phyloP scores from a whole-genome alignment of 768 basidiomycete species.

The Astraeus odoratus region DNA sequence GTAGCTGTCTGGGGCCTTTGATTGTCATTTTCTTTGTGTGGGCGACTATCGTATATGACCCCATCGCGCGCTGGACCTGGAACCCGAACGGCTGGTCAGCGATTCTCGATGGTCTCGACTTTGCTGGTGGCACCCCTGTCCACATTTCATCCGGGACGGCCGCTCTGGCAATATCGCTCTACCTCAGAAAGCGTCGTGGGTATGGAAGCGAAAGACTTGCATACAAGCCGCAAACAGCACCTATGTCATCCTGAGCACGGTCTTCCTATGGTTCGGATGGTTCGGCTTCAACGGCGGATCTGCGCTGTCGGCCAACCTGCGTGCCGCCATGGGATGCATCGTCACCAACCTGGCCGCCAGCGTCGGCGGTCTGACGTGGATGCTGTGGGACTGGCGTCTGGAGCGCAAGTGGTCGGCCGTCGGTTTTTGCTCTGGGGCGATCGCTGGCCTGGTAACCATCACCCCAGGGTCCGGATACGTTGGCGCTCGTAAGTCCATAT shows the following conservation, averaged over 20 bases:
- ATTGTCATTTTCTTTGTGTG: conserved; percentile 89
- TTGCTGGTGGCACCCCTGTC: conserved; percentile 94
- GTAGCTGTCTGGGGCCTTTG: conserved; percentile 75
- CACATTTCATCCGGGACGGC: conserved; percentile 93
- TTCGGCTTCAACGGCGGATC: conserved; percentile 94
- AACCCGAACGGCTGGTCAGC: conserved; percentile 72
- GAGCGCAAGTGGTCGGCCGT: conserved; percentile 92
- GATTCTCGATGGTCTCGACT: conserved; percentile 78
- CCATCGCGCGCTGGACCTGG: conserved; percentile 97
- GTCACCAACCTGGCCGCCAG: conserved; percentile 90
- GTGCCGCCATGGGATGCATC: conserved; percentile 83
- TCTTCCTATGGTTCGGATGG: conserved; percentile 94
- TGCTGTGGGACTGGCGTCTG: conserved; percentile 91
- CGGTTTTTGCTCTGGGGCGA: conserved; percentile 94
- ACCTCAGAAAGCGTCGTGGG: conserved; percentile 84
- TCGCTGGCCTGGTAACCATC: conserved; percentile 87
- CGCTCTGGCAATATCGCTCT: conserved; percentile 85
- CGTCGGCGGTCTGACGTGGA: conserved; percentile 88
- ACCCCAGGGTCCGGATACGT: conserved; percentile 83
- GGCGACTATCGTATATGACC: conserved; percentile 87
- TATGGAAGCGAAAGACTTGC: conserved; percentile 87
- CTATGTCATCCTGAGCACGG: conserved; percentile 90
- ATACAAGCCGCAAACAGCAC: conserved; percentile 94
- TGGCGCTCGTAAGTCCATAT: conserved; percentile 51
- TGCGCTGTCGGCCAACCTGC: conserved; percentile 81